Evolutionary conservation across 768 basidiomycete species (phyloP).

Genomic region (Tubosaeta sp.): DNA sequence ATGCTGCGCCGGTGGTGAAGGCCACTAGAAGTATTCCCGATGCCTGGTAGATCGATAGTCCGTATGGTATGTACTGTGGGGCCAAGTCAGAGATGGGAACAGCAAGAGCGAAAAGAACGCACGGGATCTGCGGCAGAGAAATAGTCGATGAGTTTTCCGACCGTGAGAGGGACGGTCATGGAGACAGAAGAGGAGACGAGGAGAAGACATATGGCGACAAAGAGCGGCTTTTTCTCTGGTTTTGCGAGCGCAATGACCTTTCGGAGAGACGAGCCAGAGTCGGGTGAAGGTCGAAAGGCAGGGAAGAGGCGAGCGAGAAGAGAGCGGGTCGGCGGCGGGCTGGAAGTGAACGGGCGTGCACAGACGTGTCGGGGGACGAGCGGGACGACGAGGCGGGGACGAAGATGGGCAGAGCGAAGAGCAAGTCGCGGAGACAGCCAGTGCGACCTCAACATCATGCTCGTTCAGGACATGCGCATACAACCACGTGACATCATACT

Average conservation of each 20-base stretch:
- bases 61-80: slow-evolving; percentile 69
- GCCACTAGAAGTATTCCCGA: slow-evolving; percentile 66
- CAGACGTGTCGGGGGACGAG: background rate
- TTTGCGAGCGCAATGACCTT: slow-evolving; percentile 76
- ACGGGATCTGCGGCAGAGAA: slow-evolving; percentile 76
- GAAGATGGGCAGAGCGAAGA: background rate
- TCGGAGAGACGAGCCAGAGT: slow-evolving; percentile 58
- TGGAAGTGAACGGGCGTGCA: slow-evolving; percentile 12
- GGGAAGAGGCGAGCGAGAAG: slow-evolving; percentile 29
- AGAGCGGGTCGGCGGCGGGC: slow-evolving; percentile 1
- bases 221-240: slow-evolving; percentile 75
- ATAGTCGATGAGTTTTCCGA: slow-evolving; percentile 92
- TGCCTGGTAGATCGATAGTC: slow-evolving; percentile 75
- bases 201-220: slow-evolving; percentile 73
- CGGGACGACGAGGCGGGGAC: background rate
- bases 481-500: background rate
- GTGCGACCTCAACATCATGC: background rate
- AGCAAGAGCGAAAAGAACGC: slow-evolving; percentile 2
- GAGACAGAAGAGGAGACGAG: slow-evolving; percentile 87
- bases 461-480: background rate
- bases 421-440: background rate
- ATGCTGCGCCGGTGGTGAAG: slow-evolving; percentile 83
- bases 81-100: background rate
- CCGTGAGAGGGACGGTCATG: slow-evolving; percentile 89
- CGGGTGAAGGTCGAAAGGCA: slow-evolving; percentile 33